These are phyloP conservation scores for Yamadazyma trypodendri DNA, from an alignment of 1,139 yeast genomes.

Conservation along the genomic window DNA sequence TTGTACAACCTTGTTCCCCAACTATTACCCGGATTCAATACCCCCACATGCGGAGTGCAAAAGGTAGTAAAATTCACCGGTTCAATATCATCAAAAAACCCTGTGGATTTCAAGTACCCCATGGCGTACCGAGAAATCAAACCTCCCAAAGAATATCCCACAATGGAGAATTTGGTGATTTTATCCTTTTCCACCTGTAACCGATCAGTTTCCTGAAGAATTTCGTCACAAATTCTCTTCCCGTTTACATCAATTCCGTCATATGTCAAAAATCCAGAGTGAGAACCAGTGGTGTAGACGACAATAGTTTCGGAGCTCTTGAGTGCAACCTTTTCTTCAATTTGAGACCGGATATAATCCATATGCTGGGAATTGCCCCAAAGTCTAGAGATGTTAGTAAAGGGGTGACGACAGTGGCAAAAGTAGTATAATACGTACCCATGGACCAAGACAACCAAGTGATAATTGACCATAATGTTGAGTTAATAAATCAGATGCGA, in stretches of 20 bases:
- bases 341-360: constrained; percentile 49
- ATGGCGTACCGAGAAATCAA: constrained; percentile 73
- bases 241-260: constrained; percentile 90
- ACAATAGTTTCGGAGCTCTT: constrained; percentile 31
- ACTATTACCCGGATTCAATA: constrained; percentile 57
- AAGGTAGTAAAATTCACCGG: constrained; percentile 71
- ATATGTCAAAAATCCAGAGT: constrained; percentile 68
- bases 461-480: constrained; percentile 31
- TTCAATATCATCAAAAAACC: constrained; percentile 47
- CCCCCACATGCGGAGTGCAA: constrained; percentile 85
- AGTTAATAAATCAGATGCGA: not conserved
- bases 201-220: constrained; percentile 42
- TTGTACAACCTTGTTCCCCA: constrained; percentile 52
- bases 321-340: constrained; percentile 22
- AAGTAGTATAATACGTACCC: constrained; percentile 45
- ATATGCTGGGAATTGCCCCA: constrained; percentile 80
- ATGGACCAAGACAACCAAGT: constrained; percentile 71
- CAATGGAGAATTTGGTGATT: constrained; percentile 60
- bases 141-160: constrained; percentile 87
- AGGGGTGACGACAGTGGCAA: not conserved
- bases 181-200: constrained; percentile 23
- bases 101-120: constrained; percentile 60
- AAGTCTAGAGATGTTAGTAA: constrained; percentile 32
- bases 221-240: constrained; percentile 68
- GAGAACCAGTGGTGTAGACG: constrained; percentile 60